A percentile compares a stretch with the other conserved stretches of the same genome.
Evolutionary conservation across 768 basidiomycete genomes (phyloP).

Genomic region (Leccinum olivaceopallidum): DNA sequence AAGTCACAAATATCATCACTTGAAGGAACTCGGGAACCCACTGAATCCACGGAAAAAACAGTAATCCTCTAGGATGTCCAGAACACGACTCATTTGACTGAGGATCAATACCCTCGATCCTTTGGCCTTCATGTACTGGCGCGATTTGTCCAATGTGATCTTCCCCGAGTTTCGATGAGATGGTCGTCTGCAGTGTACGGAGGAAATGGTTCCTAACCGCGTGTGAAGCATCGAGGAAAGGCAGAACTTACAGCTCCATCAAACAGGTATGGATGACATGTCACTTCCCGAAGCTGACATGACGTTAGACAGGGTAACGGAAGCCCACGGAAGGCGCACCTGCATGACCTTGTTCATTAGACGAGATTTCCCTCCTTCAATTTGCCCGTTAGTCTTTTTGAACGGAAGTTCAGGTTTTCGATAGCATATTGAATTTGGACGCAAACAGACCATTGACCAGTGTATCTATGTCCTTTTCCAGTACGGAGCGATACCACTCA

Average conservation of each 20-base stretch:
- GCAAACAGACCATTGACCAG: slow-evolving; percentile 71
- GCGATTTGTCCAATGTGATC: slow-evolving; percentile 94
- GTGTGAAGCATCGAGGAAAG: neutral
- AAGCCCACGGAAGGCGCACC: slow-evolving; percentile 37
- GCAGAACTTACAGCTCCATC: slow-evolving; percentile 70
- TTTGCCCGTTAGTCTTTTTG: slow-evolving; percentile 82
- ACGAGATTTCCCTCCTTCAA: slow-evolving; percentile 94
- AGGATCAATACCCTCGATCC: slow-evolving; percentile 97
- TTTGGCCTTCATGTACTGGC: slow-evolving; percentile 85
- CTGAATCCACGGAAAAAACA: slow-evolving; percentile 89
- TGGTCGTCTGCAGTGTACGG: slow-evolving; percentile 99
- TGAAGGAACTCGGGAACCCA: slow-evolving; percentile 40
- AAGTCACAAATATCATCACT: slow-evolving; percentile 4
- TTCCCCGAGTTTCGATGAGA: slow-evolving; percentile 90
- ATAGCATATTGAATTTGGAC: neutral
- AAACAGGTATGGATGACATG: slow-evolving; percentile 89
- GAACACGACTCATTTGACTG: slow-evolving; percentile 98
- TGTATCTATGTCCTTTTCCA: slow-evolving; percentile 98
- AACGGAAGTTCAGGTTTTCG: neutral
- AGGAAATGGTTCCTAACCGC: slow-evolving; percentile 84
- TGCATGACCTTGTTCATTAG: slow-evolving; percentile 99
- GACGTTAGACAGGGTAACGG: slow-evolving; percentile 2
- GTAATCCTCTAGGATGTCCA: slow-evolving; percentile 96
- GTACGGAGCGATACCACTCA: slow-evolving; percentile 86
- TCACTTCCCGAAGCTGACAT: slow-evolving; percentile 70